phyloP scores from a whole-genome alignment of 176 grass and related monocot species.

The Panicum miliaceum region DNA sequence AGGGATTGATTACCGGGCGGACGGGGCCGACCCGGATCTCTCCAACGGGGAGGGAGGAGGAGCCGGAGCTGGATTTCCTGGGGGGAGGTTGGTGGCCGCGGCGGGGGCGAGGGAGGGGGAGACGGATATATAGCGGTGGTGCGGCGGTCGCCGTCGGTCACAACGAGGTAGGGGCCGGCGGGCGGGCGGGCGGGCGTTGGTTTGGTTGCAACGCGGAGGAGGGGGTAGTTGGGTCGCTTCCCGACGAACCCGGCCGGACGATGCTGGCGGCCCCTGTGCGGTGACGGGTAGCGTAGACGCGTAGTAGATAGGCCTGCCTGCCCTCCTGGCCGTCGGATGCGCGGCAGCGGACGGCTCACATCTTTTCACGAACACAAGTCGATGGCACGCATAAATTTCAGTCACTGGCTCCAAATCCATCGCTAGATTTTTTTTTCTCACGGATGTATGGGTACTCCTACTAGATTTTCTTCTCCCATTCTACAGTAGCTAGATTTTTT shows the following conservation, averaged over 20 bases:
- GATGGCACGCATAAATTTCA: neutral
- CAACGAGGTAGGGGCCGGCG: neutral
- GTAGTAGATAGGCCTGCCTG: neutral
- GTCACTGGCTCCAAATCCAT: neutral
- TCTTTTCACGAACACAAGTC: neutral
- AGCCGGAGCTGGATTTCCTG: neutral
- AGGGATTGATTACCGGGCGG: conserved; percentile 3
- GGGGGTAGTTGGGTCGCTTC: neutral
- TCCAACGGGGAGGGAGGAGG: neutral
- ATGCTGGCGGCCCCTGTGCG: neutral
- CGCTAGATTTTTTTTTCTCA: too few species aligned
- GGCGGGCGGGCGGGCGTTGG: neutral
- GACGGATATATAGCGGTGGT: conserved; percentile 22
- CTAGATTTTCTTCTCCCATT: too few species aligned
- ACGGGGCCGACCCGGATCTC: conserved; percentile 40
- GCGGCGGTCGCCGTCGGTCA: conserved; percentile 47
- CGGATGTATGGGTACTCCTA: neutral
- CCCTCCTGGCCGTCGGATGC: neutral
- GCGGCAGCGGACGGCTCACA: neutral
- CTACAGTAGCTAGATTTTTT: neutral
- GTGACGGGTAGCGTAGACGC: neutral
- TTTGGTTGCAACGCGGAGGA: conserved; percentile 15
- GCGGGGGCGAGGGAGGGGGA: neutral
- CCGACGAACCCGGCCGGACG: conserved; percentile 28
- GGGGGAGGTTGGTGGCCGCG: neutral